Evolutionary conservation across 805 yeast genomes (phyloP).

Genomic region (Kuraishia ogatae): DNA sequence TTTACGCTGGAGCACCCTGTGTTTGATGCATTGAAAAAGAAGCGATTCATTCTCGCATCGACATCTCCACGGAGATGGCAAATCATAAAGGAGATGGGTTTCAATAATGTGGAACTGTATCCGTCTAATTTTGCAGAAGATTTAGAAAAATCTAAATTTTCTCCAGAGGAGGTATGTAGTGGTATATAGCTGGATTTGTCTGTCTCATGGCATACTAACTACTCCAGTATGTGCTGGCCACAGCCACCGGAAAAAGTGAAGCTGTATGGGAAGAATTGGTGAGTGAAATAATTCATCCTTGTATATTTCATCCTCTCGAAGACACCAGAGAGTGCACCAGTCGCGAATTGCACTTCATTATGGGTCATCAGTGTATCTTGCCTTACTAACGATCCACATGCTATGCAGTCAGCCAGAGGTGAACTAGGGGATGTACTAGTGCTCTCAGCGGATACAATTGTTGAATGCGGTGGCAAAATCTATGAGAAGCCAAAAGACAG

Average conservation of each 20-base stretch:
- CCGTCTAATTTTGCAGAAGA: constrained; percentile 75
- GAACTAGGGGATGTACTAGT: constrained; percentile 23
- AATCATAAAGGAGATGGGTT: constrained; percentile 54
- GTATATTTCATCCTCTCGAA: too few species aligned
- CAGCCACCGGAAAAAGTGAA: constrained; percentile 60
- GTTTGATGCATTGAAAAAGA: constrained; percentile 13
- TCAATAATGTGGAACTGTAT: constrained; percentile 33
- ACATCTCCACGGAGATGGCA: constrained; percentile 76
- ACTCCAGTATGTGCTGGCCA: constrained; percentile 51
- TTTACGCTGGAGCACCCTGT: constrained; percentile 22
- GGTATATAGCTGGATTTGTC: neutral
- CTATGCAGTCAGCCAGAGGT: neutral
- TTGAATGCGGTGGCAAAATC: constrained; percentile 46
- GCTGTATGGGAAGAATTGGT: constrained; percentile 44
- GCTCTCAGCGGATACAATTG: constrained; percentile 75
- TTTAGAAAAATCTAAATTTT: constrained; percentile 41
- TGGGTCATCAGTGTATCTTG: neutral
- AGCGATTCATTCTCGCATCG: constrained; percentile 61
- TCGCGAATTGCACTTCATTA: too few species aligned
- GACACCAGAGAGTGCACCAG: too few species aligned
- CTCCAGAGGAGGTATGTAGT: constrained; percentile 33
- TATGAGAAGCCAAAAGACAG: constrained; percentile 73
- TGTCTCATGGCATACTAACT: neutral
- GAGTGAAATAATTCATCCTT: constrained; percentile 1
- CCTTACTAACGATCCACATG: neutral